Base-by-base conservation (phyloP, 1,284 basidiomycete species). In the Sanghuangporus weigelae region DNA sequence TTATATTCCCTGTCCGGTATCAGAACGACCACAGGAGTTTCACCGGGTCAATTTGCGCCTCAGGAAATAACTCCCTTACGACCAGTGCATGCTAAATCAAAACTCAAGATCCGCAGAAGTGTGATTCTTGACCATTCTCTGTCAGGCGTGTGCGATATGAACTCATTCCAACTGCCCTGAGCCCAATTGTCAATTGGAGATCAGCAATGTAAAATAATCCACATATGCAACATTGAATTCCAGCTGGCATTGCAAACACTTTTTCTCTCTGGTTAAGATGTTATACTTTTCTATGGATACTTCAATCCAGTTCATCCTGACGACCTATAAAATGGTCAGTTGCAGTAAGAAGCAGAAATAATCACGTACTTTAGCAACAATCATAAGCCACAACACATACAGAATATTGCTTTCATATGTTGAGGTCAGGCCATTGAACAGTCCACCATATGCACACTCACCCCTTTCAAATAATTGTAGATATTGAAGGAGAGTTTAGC, bases 291-390 rank as follows among this genome's bases (percentile, higher is more conserved):
- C 91, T 0, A 87, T 86, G 1, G 90, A 90, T 19, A 95, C 78
- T 74, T 97, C 94, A 48, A 98, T 89, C 95, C 95, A 98, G 72
- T 96, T 98, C 95, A 98, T 98, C 3, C 95, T 96, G 50, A 95
- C 88, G 23, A 98, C 85, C 92, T 96, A 67, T 7, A 42, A 63
- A 46, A 46, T n/a, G 55, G 48, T 63, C 4, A 51, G 67, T 23
- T 44, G 42, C 36, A 48, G 35, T 7, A 51, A 38, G 61, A 39
- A 31, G 14, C 3, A 7, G 12, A 31, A 39, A 10, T 14, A 50
- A 63, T 36, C 7, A 57, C 73, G 51, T 42, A 93, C 94, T 80
- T 93, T 89, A 3, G 92, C 91, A 71, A 98, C 96, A 66, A 98
- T 95, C 95, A 98, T 98, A 74, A 97, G 97, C 3, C 96, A 86